phyloP scores from a whole-genome alignment of 805 yeast species.

The Metschnikowia cubensis region DNA sequence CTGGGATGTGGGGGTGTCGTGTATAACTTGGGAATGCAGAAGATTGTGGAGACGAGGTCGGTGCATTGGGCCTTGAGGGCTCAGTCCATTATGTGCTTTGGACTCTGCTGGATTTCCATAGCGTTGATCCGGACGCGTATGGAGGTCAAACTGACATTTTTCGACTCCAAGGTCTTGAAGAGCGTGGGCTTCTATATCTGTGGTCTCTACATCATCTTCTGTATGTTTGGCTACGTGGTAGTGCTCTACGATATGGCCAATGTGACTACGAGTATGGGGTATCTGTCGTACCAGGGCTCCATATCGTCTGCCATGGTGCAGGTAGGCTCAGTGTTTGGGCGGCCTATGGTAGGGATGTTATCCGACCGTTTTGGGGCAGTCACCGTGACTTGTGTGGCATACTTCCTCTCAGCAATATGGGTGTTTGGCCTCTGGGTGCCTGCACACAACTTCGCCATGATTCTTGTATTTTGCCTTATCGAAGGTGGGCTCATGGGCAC shows the following conservation, averaged over 20 bases:
- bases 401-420: conserved; percentile 26
- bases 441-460: conserved; percentile 53
- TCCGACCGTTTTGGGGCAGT: conserved; percentile 52
- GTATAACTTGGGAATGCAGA: conserved; percentile 41
- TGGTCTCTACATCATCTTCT: conserved; percentile 39
- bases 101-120: conserved; percentile 14
- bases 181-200: conserved; percentile 42
- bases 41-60: conserved; percentile 31
- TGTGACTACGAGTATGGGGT: conserved; percentile 58
- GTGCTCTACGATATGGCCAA: conserved; percentile 57
- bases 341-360: conserved; percentile 52
- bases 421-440: conserved; percentile 36
- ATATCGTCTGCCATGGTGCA: conserved; percentile 57
- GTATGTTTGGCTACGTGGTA: conserved; percentile 59
- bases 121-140: conserved; percentile 15
- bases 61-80: conserved; percentile 50
- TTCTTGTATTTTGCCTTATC: conserved; percentile 47
- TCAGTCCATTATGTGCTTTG: conserved; percentile 26
- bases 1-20: conserved; percentile 52
- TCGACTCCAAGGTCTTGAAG: conserved; percentile 38
- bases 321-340: conserved; percentile 51
- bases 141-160: conserved; percentile 25
- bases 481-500: conserved; percentile 60
- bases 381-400: conserved; percentile 33
- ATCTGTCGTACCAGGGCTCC: conserved; percentile 50